phyloP scores from a whole-genome alignment of 441 rosid genomes.

The Isatis lusitanica region DNA sequence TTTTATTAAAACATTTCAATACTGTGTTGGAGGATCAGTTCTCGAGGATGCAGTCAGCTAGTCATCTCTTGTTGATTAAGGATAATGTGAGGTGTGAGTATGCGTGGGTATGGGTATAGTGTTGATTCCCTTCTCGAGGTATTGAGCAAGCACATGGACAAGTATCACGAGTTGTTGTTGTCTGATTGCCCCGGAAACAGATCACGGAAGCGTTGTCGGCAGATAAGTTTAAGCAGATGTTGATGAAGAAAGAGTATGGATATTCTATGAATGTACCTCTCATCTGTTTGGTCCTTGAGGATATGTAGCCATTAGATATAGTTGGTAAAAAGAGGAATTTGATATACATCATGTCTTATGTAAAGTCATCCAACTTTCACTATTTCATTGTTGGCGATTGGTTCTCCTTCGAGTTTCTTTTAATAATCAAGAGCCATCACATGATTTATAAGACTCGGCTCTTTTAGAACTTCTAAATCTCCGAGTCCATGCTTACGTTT shows the following conservation, averaged over 20 bases:
- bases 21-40: conserved; percentile 95
- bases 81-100: conserved; percentile 93
- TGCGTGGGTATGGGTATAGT: conserved; percentile 82
- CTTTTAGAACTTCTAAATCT: too few species aligned
- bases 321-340: too few species aligned
- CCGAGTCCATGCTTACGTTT: too few species aligned
- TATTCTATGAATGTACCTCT: conserved; percentile 98
- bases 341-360: too few species aligned
- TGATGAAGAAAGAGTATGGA: conserved; percentile 96
- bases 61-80: conserved; percentile 86
- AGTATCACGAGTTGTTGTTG: conserved; percentile 83
- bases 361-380: too few species aligned
- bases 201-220: conserved; percentile 84
- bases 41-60: conserved; percentile 97
- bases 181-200: conserved; percentile 91
- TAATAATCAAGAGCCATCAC: too few species aligned
- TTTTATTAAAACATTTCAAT: too few species aligned
- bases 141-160: conserved; percentile 89
- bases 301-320: too few species aligned
- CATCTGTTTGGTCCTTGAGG: too few species aligned
- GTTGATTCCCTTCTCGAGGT: conserved; percentile 89
- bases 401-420: too few species aligned
- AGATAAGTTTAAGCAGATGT: conserved; percentile 94
- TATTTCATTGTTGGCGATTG: too few species aligned
- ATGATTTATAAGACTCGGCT: too few species aligned